Evolutionary conservation across 257 asterid genomes (phyloP).

Genomic region (Leptodermis oblonga): DNA sequence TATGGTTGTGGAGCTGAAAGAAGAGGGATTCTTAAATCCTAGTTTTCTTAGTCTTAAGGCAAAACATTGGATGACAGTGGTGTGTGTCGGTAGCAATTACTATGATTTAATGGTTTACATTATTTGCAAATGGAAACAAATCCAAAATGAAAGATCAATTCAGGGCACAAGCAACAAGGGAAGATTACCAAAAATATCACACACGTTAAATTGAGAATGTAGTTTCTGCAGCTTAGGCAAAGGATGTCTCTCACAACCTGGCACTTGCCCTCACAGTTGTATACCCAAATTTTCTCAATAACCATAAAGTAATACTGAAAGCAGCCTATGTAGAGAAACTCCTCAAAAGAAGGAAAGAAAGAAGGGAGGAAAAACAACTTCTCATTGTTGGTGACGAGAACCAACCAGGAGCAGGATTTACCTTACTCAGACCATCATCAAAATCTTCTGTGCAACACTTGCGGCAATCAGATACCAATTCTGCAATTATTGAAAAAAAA

Average conservation of each 20-base stretch:
- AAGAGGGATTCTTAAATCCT: not conserved
- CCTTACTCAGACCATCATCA: slow-evolving; percentile 92
- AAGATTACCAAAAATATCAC: too few relatives aligned
- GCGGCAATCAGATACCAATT: slow-evolving; percentile 76
- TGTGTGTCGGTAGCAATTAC: not conserved
- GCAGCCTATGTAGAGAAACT: not conserved
- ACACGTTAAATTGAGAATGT: too few relatives aligned
- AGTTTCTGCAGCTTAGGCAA: too few relatives aligned
- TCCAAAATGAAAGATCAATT: not conserved
- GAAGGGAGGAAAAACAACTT: too few relatives aligned
- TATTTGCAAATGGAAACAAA: not conserved
- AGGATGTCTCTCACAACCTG: not conserved
- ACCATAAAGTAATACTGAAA: not conserved
- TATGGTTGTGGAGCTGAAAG: too few relatives aligned
- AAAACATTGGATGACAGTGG: too few relatives aligned
- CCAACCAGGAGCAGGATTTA: slow-evolving; percentile 20
- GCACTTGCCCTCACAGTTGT: not conserved
- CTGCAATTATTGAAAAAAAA: slow-evolving; percentile 32
- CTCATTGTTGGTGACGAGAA: too few relatives aligned
- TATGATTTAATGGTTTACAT: not conserved
- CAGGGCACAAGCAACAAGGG: not conserved
- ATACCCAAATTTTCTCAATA: not conserved
- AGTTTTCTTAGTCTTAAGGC: too few relatives aligned
- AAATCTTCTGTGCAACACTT: slow-evolving; percentile 95
- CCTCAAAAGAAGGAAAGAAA: not conserved